Base-by-base conservation (phyloP, 371 early-diverging fungal genomes). In the Apophysomyces variabilis region DNA sequence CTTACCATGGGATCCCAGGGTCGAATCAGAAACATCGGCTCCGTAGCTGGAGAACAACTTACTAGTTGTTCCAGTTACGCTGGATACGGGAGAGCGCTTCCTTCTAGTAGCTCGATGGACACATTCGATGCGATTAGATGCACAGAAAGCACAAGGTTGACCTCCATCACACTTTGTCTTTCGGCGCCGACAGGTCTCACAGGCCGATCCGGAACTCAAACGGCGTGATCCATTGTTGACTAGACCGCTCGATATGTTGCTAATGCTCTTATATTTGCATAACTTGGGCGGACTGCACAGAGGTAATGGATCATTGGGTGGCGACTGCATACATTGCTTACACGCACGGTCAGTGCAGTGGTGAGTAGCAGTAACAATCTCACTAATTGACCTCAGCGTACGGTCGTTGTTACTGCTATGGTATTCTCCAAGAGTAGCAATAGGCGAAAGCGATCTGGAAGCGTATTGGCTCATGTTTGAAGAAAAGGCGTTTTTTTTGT, bases 151-250 rank as follows among this genome's bases (percentile, higher is more conserved):
- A 67, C 80, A 80, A 16, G 80, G 80, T 45, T 72, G 69, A 9
- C 73, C 72, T 26, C 80, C 80, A 57, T 80, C 80, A 59, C 80
- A 80, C 62, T 77, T 80, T 7, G 80, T 80, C 45, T 80, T 80
- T 18, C 80, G 74, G n/a, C 74, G 70, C 41, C 80, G 70, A 38
- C 80, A 80, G 1, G 76, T 72, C 39, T 80, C 80, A 45, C 80
- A 80, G 13, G 80, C 80, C 36, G 75, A 78, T 18, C 80, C 80
- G 11, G 80, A 80, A 36, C 74, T 74, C 36, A 80, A 59, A 4
- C 80, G 76, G 43, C 74, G 78, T 14, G 74, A 63, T 18, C 65
- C 64, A 65, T 57, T 45, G 36, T 54, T 57, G 9, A 26, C 21
- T 9, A 50, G 54, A 4, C 21, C 21, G 21, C 21, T 50, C 21